These are phyloP conservation scores for Canariomyces notabilis DNA, from an alignment of 2,329 filamentous ascomycete genomes.

Conservation along the genomic window DNA sequence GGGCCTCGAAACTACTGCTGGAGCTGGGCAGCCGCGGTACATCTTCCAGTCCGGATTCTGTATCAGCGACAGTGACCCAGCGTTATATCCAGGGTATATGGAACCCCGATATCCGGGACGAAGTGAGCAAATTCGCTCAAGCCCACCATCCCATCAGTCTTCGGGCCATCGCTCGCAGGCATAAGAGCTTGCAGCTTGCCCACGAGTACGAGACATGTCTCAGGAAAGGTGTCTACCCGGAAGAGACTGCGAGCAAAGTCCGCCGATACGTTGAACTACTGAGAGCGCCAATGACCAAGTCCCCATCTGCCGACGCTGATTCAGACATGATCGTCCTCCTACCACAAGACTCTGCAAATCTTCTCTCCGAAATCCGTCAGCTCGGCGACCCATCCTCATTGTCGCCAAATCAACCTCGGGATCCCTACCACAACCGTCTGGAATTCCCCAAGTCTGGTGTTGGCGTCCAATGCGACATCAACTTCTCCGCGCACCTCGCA, in stretches of 20 bases:
- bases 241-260: slow-evolving; percentile 34
- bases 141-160: slow-evolving; percentile 30
- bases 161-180: slow-evolving; percentile 41
- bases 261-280: slow-evolving; percentile 48
- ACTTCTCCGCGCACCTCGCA: slow-evolving; percentile 79
- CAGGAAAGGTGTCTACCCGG: slow-evolving; percentile 42
- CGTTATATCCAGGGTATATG: slow-evolving; percentile 52
- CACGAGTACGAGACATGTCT: slow-evolving; percentile 51
- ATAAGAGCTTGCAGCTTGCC: slow-evolving; percentile 53
- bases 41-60: slow-evolving; percentile 17
- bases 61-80: slow-evolving; percentile 30
- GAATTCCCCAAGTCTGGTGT: slow-evolving; percentile 73
- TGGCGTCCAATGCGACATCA: slow-evolving; percentile 88
- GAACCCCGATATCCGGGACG: slow-evolving; percentile 40
- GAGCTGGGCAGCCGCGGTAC: slow-evolving; percentile 31
- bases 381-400: slow-evolving; percentile 48
- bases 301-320: slow-evolving; percentile 17
- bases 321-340: slow-evolving; percentile 37
- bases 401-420: slow-evolving; percentile 46
- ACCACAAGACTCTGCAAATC: slow-evolving; percentile 27
- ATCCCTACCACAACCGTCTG: slow-evolving; percentile 54
- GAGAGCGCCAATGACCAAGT: slow-evolving; percentile 32
- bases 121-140: slow-evolving; percentile 35
- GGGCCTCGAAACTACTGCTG: slow-evolving; percentile 38
- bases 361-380: slow-evolving; percentile 40